Base-by-base conservation (phyloP, 2,329 filamentous ascomycete genomes). In the Lachnum nothofagi region DNA sequence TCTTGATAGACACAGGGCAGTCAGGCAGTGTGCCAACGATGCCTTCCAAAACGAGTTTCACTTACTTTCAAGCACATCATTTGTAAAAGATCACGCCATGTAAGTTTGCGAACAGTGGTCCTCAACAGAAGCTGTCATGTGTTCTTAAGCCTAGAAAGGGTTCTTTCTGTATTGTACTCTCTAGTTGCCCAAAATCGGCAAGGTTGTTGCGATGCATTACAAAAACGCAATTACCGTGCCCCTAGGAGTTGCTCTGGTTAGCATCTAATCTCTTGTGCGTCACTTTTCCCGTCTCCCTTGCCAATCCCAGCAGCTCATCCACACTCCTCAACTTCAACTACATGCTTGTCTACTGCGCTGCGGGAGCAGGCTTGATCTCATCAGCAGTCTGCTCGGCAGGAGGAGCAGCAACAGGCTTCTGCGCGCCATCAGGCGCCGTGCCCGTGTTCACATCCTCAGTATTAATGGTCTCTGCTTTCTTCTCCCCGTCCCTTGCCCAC, bases 401-500 rank as follows among this genome's bases (percentile, higher is more conserved):
- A 51, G 52, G 40, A 25, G 58, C 52, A 42, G 50, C 53, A 39
- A 44, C 52, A 20, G 52, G 22, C n/a, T 52, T 48, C 10, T 39
- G 53, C 22, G 42, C 49, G 8, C 44, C 58, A 44, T 59, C 56
- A 27, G 54, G 52, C 54, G 59, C 53, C 1, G 57, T 57, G 29
- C 43, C 53, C 22, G 57, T 53, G 46, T 59, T 59, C 8, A 52
- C 48, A 23, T 40, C 47, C 56, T 58, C 40, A 53, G 70, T 72
- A 63, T 70, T 63, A 33, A 72, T 68, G 35, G 57, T 59, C 19
- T 62, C 62, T 46, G 60, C 58, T 34, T 65, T 66, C 19, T 63
- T 60, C 66, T 78, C 17, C 9, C 19, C 34, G 10, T 4, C 17
- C 34, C 19, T 16, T 17, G 12, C 75, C 75, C 82, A 84, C 74